These are phyloP conservation scores for Dendrocalamus sinicus DNA, from an alignment of 176 grass and related monocot species.

Conservation along the genomic window DNA sequence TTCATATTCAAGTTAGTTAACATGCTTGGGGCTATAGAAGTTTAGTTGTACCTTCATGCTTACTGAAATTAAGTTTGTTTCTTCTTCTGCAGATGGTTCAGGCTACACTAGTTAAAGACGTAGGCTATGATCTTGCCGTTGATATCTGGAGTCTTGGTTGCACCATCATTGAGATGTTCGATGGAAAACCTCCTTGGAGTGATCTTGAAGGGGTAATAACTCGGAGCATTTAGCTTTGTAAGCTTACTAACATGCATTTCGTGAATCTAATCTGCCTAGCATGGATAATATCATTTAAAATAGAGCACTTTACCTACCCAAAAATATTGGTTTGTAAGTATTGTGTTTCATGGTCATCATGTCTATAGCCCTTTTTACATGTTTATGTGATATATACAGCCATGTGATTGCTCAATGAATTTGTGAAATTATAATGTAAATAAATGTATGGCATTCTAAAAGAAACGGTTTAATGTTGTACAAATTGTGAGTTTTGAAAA, in stretches of 20 bases:
- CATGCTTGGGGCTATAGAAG: constrained; percentile 18
- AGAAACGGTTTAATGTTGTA: background rate
- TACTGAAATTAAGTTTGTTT: constrained; percentile 38
- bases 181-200: constrained; percentile 94
- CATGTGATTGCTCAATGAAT: constrained; percentile 23
- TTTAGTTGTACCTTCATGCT: constrained; percentile 8
- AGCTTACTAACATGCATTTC: constrained; percentile 41
- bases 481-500: constrained; percentile 19
- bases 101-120: constrained; percentile 74
- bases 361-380: background rate
- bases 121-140: constrained; percentile 84
- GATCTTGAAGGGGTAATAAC: constrained; percentile 88
- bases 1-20: background rate
- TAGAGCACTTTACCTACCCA: constrained; percentile 25
- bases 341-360: background rate
- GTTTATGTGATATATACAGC: background rate
- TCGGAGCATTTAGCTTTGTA: constrained; percentile 43
- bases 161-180: constrained; percentile 95
- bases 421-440: constrained; percentile 33
- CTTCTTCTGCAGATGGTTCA: constrained; percentile 77
- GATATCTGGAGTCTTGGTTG: constrained; percentile 99
- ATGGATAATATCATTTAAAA: constrained; percentile 10
- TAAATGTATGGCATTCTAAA: background rate
- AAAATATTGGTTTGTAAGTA: constrained; percentile 14
- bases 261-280: constrained; percentile 29